Evolutionary conservation across 2,329 filamentous ascomycete genomes (phyloP), one percentile per base, ranked within the genome.

Genomic region (Hypoxylon sp.): DNA sequence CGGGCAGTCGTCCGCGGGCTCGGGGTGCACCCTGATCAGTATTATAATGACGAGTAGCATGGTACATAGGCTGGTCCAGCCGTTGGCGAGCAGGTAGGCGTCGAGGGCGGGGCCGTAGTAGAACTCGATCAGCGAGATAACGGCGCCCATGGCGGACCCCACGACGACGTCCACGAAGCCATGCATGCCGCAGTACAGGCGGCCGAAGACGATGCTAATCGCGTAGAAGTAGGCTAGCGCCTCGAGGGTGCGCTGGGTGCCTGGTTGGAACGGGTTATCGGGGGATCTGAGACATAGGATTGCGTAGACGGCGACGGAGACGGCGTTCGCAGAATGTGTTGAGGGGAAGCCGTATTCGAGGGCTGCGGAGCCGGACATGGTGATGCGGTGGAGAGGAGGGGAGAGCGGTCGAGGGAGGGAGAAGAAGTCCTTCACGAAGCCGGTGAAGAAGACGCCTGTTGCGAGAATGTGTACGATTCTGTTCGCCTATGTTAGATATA

Each of bases 181-280:
- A 81, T 99, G 96, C 96, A 99, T 99, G 68, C 96, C 96, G 78
- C 96, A 99, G 83, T 99, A 98, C 37, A 99, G 84, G 19, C 96
- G 90, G 5, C 96, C 96, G 69, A 98, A 83, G 44, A 98, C 88
- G 76, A 99, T 98, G 26, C 95, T 98, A 11, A 89, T 82, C 35
- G 93, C 93, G 78, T 98, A 99, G 73, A 93, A 91, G 79, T 96
- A 97, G 44, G 91, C 90, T 5, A 93, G 80, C 4, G 81, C 79
- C 77, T 96, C 92, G 26, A 97, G 82, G 3, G 85, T 80, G 3
- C 90, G 69, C 72, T 88, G 91, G 1, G 88, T 85, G 17, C 86
- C 82, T 2, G 88, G 82, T 33, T 86, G 81, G 65, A 93, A 83
- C 17, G 87, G 83, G 61, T 90, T 89, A n/a, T 89, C 87, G 0